Percentiles rank a stretch among this genome's conserved stretches.
phyloP scores from a whole-genome alignment of 2,329 filamentous ascomycete genomes.

The Penicillium thymicola region DNA sequence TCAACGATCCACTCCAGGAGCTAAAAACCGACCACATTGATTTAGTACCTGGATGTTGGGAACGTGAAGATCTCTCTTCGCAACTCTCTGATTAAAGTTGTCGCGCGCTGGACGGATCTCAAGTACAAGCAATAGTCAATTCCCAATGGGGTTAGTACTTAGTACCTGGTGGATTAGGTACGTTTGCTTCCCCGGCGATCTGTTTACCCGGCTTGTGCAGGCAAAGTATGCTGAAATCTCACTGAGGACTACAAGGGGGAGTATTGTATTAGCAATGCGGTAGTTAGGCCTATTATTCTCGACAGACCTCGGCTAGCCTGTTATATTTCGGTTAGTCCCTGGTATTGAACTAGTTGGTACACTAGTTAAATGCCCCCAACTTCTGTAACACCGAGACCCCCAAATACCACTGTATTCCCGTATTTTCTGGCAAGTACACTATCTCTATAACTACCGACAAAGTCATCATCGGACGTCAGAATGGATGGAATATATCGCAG shows the following conservation, averaged over 20 bases:
- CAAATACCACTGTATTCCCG: neutral
- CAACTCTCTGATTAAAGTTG: no score
- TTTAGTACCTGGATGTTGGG: no score
- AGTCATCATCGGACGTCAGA: neutral
- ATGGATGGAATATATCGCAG: neutral
- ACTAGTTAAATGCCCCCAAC: neutral
- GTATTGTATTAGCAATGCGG: neutral
- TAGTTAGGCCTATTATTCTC: neutral
- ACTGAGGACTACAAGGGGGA: neutral
- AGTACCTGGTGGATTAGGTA: neutral
- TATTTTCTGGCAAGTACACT: neutral
- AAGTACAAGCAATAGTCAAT: no score
- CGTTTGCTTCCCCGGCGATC: neutral
- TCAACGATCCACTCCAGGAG: no score
- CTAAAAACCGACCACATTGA: no score
- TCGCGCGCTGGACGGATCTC: no score
- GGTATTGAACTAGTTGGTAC: neutral
- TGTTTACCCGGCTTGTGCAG: neutral
- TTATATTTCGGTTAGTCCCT: neutral
- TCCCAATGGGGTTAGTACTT: neutral
- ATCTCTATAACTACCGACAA: neutral
- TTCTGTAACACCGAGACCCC: neutral
- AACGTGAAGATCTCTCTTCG: no score
- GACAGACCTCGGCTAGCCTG: neutral
- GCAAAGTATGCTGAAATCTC: neutral